Conservation (phyloP, 768 basidiomycete genomes). For the Boletellus ananiceps region DNA sequence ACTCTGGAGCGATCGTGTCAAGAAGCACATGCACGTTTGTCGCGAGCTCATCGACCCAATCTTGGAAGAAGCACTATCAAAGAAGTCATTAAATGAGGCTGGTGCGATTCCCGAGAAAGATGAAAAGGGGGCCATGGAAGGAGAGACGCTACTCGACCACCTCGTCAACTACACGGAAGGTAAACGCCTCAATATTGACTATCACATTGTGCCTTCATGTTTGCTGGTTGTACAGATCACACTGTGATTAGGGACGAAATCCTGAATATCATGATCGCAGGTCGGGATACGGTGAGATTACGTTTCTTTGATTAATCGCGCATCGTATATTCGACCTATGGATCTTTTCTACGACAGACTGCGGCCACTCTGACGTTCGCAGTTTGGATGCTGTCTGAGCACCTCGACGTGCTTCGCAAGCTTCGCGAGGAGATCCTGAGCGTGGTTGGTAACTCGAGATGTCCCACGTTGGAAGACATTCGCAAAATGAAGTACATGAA, state of each 20-base stretch:
- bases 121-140: conserved; percentile 15
- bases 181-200: not conserved
- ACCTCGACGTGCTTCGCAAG: conserved; percentile 25
- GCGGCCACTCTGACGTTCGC: conserved; percentile 31
- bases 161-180: conserved; percentile 30
- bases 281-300: conserved; percentile 29
- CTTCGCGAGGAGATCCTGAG: conserved; percentile 30
- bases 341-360: conserved; percentile 16
- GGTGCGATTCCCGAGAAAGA: conserved; percentile 15
- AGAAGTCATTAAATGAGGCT: conserved; percentile 27
- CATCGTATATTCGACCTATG: not conserved
- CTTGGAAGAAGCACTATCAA: conserved; percentile 42
- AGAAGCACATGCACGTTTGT: conserved; percentile 43
- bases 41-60: conserved; percentile 52
- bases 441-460: conserved; percentile 23
- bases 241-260: conserved; percentile 33
- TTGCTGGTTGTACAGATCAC: conserved; percentile 20
- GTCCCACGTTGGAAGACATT: conserved; percentile 32
- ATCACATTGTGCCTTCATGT: not conserved
- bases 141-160: conserved; percentile 28
- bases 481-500: conserved; percentile 37
- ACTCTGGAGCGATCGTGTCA: conserved; percentile 46
- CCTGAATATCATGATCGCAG: conserved; percentile 36
- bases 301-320: not conserved
- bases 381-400: conserved; percentile 42